phyloP scores from a whole-genome alignment of 2,329 filamentous ascomycete genomes.

The Acrodontium crateriforme region DNA sequence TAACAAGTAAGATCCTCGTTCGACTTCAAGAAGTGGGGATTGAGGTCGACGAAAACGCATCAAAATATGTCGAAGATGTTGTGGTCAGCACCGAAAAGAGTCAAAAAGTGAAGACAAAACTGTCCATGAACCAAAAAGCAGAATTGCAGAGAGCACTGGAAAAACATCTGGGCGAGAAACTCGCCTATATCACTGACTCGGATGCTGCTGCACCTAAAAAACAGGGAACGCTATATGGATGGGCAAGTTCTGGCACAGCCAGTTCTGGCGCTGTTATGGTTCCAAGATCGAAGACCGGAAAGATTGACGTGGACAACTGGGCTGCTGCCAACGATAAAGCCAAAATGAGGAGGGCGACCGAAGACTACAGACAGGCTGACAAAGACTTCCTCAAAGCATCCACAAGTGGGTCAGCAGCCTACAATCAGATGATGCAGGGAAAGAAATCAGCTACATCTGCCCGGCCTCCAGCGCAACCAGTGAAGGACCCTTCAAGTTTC shows the following conservation, averaged over 20 bases:
- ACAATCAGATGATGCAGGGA: slow-evolving; percentile 18
- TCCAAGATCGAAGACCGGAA: slow-evolving; percentile 12
- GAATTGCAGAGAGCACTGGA: slow-evolving; percentile 57
- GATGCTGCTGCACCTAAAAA: slow-evolving; percentile 20
- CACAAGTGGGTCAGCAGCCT: slow-evolving; percentile 9
- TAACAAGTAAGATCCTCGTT: slow-evolving; percentile 71
- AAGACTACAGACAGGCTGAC: slow-evolving; percentile 6
- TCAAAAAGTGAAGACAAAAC: slow-evolving; percentile 57
- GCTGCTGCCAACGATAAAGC: slow-evolving; percentile 1
- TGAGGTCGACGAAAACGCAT: slow-evolving; percentile 48
- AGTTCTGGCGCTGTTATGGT: slow-evolving; percentile 3
- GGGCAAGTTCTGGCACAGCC: slow-evolving; percentile 23
- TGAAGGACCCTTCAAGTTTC: slow-evolving; percentile 33
- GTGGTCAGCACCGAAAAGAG: slow-evolving; percentile 31
- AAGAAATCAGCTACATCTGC: slow-evolving; percentile 13
- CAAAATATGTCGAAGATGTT: slow-evolving; percentile 51
- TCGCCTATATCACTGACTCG: slow-evolving; percentile 9
- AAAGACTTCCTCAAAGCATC: slow-evolving; percentile 6
- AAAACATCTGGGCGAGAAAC: slow-evolving; percentile 29
- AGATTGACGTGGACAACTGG: slow-evolving; percentile 24
- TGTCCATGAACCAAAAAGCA: slow-evolving; percentile 70
- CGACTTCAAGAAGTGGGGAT: slow-evolving; percentile 68
- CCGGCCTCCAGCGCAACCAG: slow-evolving; percentile 3
- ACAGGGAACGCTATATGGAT: slow-evolving; percentile 28
- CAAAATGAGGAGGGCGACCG: slow-evolving; percentile 1